A percentile compares a stretch with the other conserved stretches of the same genome.
Evolutionary conservation across 805 yeast species (phyloP).

Genomic region (Myxozyma sirexii): DNA sequence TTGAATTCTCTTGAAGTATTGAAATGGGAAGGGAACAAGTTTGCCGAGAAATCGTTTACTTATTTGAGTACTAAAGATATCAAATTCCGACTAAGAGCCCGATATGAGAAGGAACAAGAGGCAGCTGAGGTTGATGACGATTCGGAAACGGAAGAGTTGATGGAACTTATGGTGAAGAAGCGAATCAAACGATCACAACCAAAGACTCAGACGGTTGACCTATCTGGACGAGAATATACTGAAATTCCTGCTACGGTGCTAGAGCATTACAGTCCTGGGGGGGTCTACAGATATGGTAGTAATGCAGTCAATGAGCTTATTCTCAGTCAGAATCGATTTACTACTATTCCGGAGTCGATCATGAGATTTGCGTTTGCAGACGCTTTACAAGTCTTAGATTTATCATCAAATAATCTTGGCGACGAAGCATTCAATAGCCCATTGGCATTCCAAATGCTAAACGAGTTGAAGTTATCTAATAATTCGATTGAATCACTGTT

Average conservation of each 20-base stretch:
- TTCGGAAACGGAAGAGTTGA: constrained; percentile 11
- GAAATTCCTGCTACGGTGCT: constrained; percentile 14
- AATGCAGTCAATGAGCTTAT: constrained; percentile 14
- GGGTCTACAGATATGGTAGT: constrained; percentile 12
- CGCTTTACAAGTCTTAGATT: constrained; percentile 12
- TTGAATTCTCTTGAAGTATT: constrained; percentile 15
- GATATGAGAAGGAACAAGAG: constrained; percentile 13
- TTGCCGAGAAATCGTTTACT: constrained; percentile 21
- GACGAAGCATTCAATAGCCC: constrained; percentile 20
- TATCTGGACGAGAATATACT: constrained; percentile 19
- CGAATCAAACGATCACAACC: constrained; percentile 13
- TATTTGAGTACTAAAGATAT: constrained; percentile 13
- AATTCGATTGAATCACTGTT: constrained; percentile 15
- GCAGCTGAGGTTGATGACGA: background rate
- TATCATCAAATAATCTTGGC: constrained; percentile 28
- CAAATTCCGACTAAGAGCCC: constrained; percentile 16
- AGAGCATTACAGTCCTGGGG: constrained; percentile 24
- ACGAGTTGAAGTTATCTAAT: constrained; percentile 21
- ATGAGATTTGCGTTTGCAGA: constrained; percentile 26
- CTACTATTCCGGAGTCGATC: constrained; percentile 19
- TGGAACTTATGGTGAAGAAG: constrained; percentile 13
- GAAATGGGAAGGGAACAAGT: constrained; percentile 33
- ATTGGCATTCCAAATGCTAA: constrained; percentile 11
- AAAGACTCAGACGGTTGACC: constrained; percentile 17
- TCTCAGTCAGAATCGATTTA: constrained; percentile 22